phyloP scores from a whole-genome alignment of 371 early-diverging fungal species.

The Mortierella sp. region DNA sequence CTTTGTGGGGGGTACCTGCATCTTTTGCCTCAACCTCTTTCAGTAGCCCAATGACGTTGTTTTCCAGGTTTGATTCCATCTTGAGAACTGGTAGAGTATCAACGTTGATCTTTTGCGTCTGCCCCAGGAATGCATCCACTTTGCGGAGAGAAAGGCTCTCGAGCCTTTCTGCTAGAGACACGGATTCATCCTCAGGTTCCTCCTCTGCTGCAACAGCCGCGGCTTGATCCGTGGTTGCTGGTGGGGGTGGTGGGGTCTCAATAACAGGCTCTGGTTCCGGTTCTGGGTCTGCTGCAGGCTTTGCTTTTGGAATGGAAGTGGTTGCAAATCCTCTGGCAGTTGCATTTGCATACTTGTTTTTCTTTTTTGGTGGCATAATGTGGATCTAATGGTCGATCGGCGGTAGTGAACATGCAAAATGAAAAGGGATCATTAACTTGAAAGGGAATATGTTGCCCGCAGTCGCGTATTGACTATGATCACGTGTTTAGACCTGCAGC shows the following conservation, averaged over 20 bases:
- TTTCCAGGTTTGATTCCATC: constrained; percentile 53
- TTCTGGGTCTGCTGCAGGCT: constrained; percentile 27
- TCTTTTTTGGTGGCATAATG: constrained; percentile 57
- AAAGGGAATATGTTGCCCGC: background rate
- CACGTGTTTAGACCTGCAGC: background rate
- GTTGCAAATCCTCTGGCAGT: constrained; percentile 58
- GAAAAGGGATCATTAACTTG: background rate
- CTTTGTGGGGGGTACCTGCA: constrained; percentile 19
- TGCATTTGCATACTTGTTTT: constrained; percentile 55
- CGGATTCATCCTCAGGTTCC: constrained; percentile 46
- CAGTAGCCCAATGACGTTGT: constrained; percentile 43
- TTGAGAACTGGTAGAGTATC: constrained; percentile 49
- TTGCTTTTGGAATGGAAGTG: constrained; percentile 56
- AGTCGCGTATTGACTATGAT: constrained; percentile 7
- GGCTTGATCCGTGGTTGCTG: constrained; percentile 15
- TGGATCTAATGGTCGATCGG: background rate
- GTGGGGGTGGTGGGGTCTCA: background rate
- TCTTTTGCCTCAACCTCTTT: constrained; percentile 49
- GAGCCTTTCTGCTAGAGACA: constrained; percentile 43
- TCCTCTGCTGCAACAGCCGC: constrained; percentile 1
- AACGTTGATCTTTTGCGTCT: constrained; percentile 50
- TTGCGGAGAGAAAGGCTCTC: constrained; percentile 39
- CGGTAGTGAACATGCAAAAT: background rate
- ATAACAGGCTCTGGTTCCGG: constrained; percentile 16
- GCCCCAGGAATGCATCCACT: constrained; percentile 53